Conservation (phyloP, 2,329 filamentous ascomycete genomes). For the Aspergillus sp. region DNA sequence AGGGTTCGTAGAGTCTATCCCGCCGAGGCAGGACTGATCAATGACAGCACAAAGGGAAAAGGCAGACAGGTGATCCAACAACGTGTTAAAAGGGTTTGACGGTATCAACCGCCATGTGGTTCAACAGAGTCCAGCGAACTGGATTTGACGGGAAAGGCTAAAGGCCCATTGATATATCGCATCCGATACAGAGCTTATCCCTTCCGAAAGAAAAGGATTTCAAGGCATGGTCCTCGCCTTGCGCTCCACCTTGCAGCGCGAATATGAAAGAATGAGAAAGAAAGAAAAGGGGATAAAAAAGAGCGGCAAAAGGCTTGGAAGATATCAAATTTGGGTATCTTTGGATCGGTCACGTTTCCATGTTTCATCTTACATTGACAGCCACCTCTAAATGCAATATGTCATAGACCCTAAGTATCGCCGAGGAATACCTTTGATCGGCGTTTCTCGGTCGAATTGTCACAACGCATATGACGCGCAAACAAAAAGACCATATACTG, state of each 20-base stretch:
- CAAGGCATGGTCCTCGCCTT: slow-evolving; percentile 54
- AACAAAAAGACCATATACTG: no score
- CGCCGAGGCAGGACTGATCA: neutral
- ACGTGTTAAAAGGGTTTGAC: neutral
- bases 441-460: no score
- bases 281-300: slow-evolving; percentile 2
- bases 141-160: slow-evolving; percentile 12
- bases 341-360: slow-evolving; percentile 5
- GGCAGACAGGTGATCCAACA: neutral
- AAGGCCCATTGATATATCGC: slow-evolving; percentile 47
- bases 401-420: no score
- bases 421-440: no score
- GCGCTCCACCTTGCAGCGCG: slow-evolving; percentile 55
- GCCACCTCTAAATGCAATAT: no score
- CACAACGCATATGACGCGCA: no score
- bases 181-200: slow-evolving; percentile 54
- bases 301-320: slow-evolving; percentile 10
- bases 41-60: neutral
- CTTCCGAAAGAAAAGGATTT: slow-evolving; percentile 36
- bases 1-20: neutral
- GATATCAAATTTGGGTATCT: slow-evolving; percentile 27
- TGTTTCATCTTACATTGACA: neutral
- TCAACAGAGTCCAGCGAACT: slow-evolving; percentile 14
- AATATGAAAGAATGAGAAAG: slow-evolving; percentile 23
- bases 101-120: neutral